Conservation (phyloP, 2,329 filamentous ascomycete species). For the Hyphodiscus sp. region DNA sequence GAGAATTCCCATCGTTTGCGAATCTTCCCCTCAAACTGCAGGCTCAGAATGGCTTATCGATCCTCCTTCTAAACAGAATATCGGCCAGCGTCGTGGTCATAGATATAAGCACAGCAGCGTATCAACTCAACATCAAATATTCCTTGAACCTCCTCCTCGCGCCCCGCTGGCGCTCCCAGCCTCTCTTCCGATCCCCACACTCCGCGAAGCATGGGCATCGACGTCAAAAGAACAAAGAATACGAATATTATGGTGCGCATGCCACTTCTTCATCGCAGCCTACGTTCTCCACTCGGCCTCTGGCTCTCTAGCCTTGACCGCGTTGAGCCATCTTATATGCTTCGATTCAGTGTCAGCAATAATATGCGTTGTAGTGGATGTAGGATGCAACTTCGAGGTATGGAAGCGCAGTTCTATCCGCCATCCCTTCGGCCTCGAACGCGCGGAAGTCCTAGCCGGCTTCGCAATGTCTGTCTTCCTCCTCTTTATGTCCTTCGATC, state of each 20-base stretch:
- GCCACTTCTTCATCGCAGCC: conserved; percentile 75
- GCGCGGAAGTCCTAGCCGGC: conserved; percentile 87
- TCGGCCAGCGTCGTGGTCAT: conserved; percentile 88
- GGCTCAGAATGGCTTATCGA: not conserved
- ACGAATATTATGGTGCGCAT: conserved; percentile 81
- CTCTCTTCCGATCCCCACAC: conserved; percentile 84
- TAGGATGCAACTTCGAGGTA: conserved; percentile 93
- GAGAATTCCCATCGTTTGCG: not conserved
- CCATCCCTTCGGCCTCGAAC: conserved; percentile 88
- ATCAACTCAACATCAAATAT: conserved; percentile 83
- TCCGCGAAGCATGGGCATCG: conserved; percentile 79
- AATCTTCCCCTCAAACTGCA: not conserved
- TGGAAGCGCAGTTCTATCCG: conserved; percentile 91
- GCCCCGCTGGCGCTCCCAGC: conserved; percentile 85
- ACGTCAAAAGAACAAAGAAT: conserved; percentile 84
- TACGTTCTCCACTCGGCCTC: conserved; percentile 82
- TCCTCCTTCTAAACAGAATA: conserved; percentile 50
- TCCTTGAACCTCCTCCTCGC: conserved; percentile 81
- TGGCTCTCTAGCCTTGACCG: conserved; percentile 84
- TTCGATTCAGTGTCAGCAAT: conserved; percentile 92
- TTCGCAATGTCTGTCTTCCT: conserved; percentile 95
- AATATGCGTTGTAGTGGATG: conserved; percentile 86
- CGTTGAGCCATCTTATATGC: conserved; percentile 85
- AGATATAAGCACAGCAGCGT: conserved; percentile 97
- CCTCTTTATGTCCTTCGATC: conserved; percentile 94